Evolutionary conservation across 73 alveolate species (phyloP).

Genomic region (Breviolum minutum): DNA sequence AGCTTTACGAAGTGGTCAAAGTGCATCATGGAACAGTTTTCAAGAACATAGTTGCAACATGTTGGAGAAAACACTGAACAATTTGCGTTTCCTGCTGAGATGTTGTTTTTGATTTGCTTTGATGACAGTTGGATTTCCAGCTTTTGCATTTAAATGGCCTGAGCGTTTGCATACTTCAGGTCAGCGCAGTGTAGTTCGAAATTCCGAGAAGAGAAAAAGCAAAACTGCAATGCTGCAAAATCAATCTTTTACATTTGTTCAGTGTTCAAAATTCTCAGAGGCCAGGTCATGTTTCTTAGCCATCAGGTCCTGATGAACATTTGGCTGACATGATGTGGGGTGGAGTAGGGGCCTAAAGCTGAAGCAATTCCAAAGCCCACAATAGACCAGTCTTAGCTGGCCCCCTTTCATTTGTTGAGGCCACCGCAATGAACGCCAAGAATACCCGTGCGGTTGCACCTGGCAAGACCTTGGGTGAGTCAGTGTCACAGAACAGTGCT

Average conservation of each 20-base stretch:
- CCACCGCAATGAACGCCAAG: neutral
- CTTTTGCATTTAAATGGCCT: too few relatives aligned
- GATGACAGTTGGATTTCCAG: too few relatives aligned
- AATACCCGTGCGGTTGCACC: neutral
- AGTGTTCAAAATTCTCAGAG: neutral
- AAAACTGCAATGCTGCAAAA: neutral
- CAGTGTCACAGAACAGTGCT: neutral
- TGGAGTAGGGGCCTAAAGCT: neutral
- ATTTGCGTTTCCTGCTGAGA: too few relatives aligned
- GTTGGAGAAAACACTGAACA: too few relatives aligned
- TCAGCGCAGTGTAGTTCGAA: too few relatives aligned
- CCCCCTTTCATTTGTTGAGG: neutral
- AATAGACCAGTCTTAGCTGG: neutral
- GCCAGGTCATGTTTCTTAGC: neutral
- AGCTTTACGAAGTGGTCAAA: too few relatives aligned
- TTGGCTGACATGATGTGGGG: neutral
- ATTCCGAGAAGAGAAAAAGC: neutral
- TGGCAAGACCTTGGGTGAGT: neutral
- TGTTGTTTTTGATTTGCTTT: too few relatives aligned
- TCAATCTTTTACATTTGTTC: too few relatives aligned
- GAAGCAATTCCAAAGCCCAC: neutral
- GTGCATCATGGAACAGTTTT: too few relatives aligned
- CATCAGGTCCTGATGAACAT: neutral
- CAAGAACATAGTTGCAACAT: too few relatives aligned
- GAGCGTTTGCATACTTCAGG: too few relatives aligned